Evolutionary conservation across 306 rosid species (phyloP), one percentile per base, ranked within the genome.

Genomic region (Vigna nakashimae): DNA sequence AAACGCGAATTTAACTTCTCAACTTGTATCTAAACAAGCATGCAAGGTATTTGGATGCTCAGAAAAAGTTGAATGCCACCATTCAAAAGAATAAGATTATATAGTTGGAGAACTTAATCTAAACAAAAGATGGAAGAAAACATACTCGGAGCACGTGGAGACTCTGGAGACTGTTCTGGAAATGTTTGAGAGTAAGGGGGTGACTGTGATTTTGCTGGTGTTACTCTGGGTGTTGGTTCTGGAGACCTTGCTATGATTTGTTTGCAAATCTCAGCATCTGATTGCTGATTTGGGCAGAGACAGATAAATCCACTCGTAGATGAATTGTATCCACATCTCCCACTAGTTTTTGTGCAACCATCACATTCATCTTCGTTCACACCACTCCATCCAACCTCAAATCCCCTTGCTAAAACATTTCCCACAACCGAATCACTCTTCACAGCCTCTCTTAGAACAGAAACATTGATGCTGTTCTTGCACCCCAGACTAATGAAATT

Each of bases 351-450:
- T 5, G 0, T 43, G 81, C 88, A 82, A 40, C 22, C 9, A 40
- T 63, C 43, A 56, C 86, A 80, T 22, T 2, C 26, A 0, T 12
- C 36, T 36, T 13, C 81, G 28, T 56, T 58, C 36, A 51, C 52
- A 7, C 55, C 81, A n/a, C 20, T 28, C 86, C 88, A 87, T 5
- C 11, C 7, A 6, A 87, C 74, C 69, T 87, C 88, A 79, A 88
- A 88, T 43, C 86, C 91, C 48, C 78, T 5, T 7, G 1, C 63
- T 49, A 88, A 30, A 65, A 80, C 74, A 17, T 30, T 7, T 5
- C 1, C 5, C 1, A 17, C 64, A 5, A 2, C 15, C 1, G 8
- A 24, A 4, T 13, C 20, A 1, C 42, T 38, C 62, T 9, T 17
- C 4, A 18, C 1, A 16, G 38, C 71, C 68, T 0, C 22, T 48